A percentile compares a stretch with the other conserved stretches of the same genome.
These are phyloP conservation scores for Lobosporangium transversale DNA, from an alignment of 192 early-diverging fungal species.

Conservation along the genomic window DNA sequence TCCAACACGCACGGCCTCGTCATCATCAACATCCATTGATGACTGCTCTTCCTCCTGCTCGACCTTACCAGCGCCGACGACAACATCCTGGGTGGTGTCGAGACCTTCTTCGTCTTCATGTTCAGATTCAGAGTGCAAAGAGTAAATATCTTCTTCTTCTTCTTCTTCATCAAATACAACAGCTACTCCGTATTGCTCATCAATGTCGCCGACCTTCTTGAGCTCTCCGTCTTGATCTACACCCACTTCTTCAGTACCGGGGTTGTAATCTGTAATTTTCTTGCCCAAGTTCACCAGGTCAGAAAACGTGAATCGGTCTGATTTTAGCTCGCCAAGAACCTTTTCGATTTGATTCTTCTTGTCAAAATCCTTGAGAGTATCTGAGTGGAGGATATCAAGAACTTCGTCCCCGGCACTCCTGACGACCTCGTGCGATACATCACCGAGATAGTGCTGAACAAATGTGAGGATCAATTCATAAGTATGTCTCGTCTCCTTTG, in stretches of 20 bases:
- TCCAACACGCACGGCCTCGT: conserved; percentile 65
- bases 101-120: conserved; percentile 67
- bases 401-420: conserved; percentile 89
- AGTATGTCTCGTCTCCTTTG: conserved; percentile 86
- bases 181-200: conserved; percentile 92
- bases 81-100: conserved; percentile 49
- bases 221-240: conserved; percentile 67
- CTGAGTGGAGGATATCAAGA: conserved; percentile 85
- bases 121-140: conserved; percentile 71
- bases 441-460: conserved; percentile 81
- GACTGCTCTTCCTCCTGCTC: conserved; percentile 63
- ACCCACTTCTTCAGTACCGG: conserved; percentile 59
- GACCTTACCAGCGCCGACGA: conserved; percentile 48
- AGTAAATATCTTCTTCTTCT: conserved; percentile 83
- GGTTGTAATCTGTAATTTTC: conserved; percentile 91
- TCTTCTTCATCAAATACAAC: conserved; percentile 97
- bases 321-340: conserved; percentile 73
- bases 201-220: conserved; percentile 66
- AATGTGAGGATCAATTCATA: conserved; percentile 93
- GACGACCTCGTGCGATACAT: conserved; percentile 92
- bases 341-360: conserved; percentile 87
- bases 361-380: conserved; percentile 87
- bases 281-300: conserved; percentile 92
- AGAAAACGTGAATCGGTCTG: conserved; percentile 78
- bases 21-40: conserved; percentile 62